A percentile compares a stretch with the other conserved stretches of the same genome.
These are phyloP conservation scores for Leccinum fuscescens DNA, from an alignment of 1,284 basidiomycete genomes.

Conservation along the genomic window DNA sequence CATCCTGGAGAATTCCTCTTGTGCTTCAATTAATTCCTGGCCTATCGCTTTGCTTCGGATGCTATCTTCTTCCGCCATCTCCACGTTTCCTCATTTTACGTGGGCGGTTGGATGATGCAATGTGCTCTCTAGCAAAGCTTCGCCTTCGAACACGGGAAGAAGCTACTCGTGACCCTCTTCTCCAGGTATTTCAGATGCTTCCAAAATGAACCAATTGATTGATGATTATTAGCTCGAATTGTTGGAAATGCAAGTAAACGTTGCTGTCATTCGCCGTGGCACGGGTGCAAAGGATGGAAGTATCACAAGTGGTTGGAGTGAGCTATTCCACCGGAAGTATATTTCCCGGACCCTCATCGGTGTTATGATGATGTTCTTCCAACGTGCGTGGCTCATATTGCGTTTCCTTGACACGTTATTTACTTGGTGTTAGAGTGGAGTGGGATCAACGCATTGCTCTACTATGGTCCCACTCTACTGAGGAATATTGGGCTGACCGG, in stretches of 20 bases:
- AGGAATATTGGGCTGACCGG: conserved; percentile 57
- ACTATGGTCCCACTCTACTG: conserved; percentile 77
- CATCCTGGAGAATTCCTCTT: conserved; percentile 76
- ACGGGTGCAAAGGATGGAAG: conserved; percentile 19
- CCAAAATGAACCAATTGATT: conserved; percentile 2
- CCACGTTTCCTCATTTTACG: conserved; percentile 65
- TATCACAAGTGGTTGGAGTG: conserved; percentile 44
- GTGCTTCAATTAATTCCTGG: conserved; percentile 73
- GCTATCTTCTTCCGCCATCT: conserved; percentile 67
- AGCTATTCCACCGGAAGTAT: conserved; percentile 53
- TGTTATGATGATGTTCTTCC: conserved; percentile 74
- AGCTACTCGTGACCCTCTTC: conserved; percentile 46
- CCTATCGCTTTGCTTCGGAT: conserved; percentile 59
- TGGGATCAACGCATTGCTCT: conserved; percentile 78
- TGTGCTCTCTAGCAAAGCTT: conserved; percentile 50
- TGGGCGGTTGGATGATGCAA: conserved; percentile 56
- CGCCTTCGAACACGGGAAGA: conserved; percentile 42
- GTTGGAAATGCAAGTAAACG: conserved; percentile 70
- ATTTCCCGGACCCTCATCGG: conserved; percentile 63
- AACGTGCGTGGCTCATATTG: conserved; percentile 49
- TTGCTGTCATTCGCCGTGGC: conserved; percentile 43
- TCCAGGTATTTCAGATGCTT: conserved; percentile 41
- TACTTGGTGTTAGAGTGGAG: conserved; percentile 61
- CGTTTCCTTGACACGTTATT: conserved; percentile 1
- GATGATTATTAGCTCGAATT: conserved; percentile 54